A percentile compares a stretch with the other conserved stretches of the same genome.
Conservation (phyloP, 176 grass and related monocot genomes). For the Carex littledalei region DNA sequence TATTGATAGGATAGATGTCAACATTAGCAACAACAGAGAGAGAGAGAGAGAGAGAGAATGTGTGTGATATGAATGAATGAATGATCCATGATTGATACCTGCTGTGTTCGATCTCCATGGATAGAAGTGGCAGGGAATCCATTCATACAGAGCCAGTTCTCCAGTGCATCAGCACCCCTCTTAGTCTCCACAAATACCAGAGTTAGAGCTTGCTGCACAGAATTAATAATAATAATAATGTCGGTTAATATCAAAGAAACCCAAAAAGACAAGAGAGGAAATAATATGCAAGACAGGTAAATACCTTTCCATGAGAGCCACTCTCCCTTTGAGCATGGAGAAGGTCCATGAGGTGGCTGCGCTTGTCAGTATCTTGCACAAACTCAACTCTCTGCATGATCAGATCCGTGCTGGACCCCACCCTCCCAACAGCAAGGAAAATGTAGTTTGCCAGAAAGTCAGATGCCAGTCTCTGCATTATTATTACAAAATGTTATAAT, state of each 20-base stretch:
- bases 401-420: conserved; percentile 96
- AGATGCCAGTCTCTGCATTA: conserved; percentile 63
- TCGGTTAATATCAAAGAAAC: background rate
- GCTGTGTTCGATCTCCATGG: conserved; percentile 86
- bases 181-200: conserved; percentile 97
- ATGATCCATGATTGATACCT: conserved; percentile 35
- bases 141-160: conserved; percentile 86
- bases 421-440: conserved; percentile 96
- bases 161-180: conserved; percentile 86
- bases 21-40: background rate
- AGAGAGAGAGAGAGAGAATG: too few relatives aligned
- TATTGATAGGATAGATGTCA: background rate
- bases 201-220: conserved; percentile 66
- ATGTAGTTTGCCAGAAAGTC: conserved; percentile 85
- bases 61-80: background rate
- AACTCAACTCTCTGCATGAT: conserved; percentile 89
- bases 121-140: conserved; percentile 92
- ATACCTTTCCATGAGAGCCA: conserved; percentile 81
- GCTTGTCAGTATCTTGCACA: conserved; percentile 86
- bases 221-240: background rate
- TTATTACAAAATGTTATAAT: background rate
- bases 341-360: conserved; percentile 95
- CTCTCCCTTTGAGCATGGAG: conserved; percentile 79
- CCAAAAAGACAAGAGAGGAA: background rate
- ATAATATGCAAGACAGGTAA: conserved; percentile 20